Base-by-base conservation (phyloP, 1,284 basidiomycete species). In the Coniferiporia weirii region DNA sequence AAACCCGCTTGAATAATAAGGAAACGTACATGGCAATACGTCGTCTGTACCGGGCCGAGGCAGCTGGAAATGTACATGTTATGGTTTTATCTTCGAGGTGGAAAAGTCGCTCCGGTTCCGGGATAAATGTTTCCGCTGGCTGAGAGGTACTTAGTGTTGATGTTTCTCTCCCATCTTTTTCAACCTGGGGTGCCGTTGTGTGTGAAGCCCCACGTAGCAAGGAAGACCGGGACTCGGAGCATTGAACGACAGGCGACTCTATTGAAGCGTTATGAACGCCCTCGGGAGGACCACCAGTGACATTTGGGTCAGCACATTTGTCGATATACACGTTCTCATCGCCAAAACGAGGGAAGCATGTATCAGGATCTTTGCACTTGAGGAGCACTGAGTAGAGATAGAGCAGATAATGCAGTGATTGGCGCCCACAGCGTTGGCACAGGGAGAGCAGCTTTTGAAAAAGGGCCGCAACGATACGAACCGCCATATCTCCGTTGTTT, bases 11-110 rank as follows among this genome's bases (percentile, higher is more conserved):
- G 12, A 40, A 40, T 3, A 4, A 2, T 40, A 40, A 15, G 15
- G 15, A 40, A 13, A 53, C 51, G n/a, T 27, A 52, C 51, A 53
- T 52, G 20, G 6, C 20, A 22, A 57, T 57, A 20, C 35, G 46
- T 17, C 38, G 36, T 9, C 51, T 48, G 38, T 57, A 57, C 46
- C 56, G 17, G 15, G 54, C 35, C 19, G 45, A 34, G 20, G 38
- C 13, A 22, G 45, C 48, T 15, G 54, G 54, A 12, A 48, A 15
- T 4, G 22, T 19, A 20, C 45, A 35, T 27, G 20, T 47, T 6
- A 56, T 47, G 4, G 32, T 20, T 32, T 48, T 56, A 27, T 27
- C 27, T 27, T 2, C 3, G 27, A 27, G 27, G 27, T 27, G 27
- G 5, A 5, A 5, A 27, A 5, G 27, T 27, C 5, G 27, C 27